These are phyloP conservation scores for Meredithiella fracta DNA, from an alignment of 2,329 filamentous ascomycete genomes.

Conservation along the genomic window DNA sequence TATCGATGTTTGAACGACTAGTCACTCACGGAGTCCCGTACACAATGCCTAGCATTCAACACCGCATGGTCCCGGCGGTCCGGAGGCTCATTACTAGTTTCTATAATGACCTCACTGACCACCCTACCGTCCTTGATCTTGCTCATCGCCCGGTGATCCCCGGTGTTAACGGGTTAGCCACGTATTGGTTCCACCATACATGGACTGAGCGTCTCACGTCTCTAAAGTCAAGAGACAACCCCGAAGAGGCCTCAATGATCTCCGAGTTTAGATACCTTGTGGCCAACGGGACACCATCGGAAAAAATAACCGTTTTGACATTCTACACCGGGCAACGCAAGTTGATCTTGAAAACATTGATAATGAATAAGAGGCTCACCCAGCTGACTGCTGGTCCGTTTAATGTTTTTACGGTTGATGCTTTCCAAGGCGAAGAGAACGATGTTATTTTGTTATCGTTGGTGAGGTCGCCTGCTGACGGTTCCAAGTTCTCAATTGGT, in stretches of 20 bases:
- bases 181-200: constrained; percentile 31
- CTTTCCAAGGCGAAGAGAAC: constrained; percentile 84
- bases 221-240: constrained; percentile 52
- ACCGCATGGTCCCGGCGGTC: constrained; percentile 36
- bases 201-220: constrained; percentile 49
- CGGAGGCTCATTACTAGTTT: constrained; percentile 30
- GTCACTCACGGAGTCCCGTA: constrained; percentile 49
- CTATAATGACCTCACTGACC: constrained; percentile 30
- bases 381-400: constrained; percentile 18
- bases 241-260: constrained; percentile 60
- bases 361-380: not conserved
- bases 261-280: constrained; percentile 53
- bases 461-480: constrained; percentile 48
- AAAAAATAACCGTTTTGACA: constrained; percentile 61
- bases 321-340: constrained; percentile 71
- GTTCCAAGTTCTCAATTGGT: constrained; percentile 36
- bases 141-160: constrained; percentile 25
- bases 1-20: constrained; percentile 68
- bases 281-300: constrained; percentile 42
- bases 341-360: not conserved
- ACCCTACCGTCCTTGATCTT: constrained; percentile 24
- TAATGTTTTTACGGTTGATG: constrained; percentile 69
- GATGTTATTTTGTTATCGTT: constrained; percentile 67
- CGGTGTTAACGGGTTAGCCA: constrained; percentile 25
- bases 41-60: constrained; percentile 49